These are phyloP conservation scores for Bipolaris cookei DNA, from an alignment of 2,329 filamentous ascomycete species.

Conservation along the genomic window DNA sequence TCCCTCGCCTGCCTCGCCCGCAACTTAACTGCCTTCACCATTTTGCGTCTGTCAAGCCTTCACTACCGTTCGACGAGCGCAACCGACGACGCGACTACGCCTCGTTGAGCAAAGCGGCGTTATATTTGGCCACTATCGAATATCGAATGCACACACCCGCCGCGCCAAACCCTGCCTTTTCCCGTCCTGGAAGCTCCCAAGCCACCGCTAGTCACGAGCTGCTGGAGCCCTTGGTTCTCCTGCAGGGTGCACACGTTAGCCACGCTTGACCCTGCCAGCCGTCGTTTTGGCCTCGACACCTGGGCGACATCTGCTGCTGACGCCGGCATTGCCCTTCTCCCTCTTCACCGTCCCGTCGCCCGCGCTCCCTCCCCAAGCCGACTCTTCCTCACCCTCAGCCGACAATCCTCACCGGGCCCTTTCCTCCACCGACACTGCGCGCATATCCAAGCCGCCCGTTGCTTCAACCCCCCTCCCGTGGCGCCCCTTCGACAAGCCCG, in stretches of 20 bases:
- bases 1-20: neutral
- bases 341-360: slow-evolving; percentile 24
- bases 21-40: neutral
- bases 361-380: slow-evolving; percentile 19
- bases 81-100: neutral
- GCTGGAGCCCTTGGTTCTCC: slow-evolving; percentile 20
- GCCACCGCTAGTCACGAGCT: slow-evolving; percentile 18
- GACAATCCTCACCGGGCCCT: slow-evolving; percentile 48
- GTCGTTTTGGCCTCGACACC: slow-evolving; percentile 27
- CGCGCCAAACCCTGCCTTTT: slow-evolving; percentile 20
- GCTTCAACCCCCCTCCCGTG: slow-evolving; percentile 26
- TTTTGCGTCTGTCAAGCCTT: neutral
- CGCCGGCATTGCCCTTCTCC: slow-evolving; percentile 13
- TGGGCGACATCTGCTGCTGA: slow-evolving; percentile 23
- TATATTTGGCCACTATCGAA: slow-evolving; percentile 39
- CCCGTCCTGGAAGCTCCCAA: slow-evolving; percentile 19
- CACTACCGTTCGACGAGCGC: neutral
- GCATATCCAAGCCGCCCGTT: slow-evolving; percentile 23
- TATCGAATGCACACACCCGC: slow-evolving; percentile 28
- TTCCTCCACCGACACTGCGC: slow-evolving; percentile 39
- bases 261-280: slow-evolving; percentile 25
- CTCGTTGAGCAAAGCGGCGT: slow-evolving; percentile 14
- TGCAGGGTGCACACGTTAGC: slow-evolving; percentile 30
- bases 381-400: slow-evolving; percentile 32
- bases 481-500: slow-evolving; percentile 27